Conservation (phyloP, 2,329 filamentous ascomycete genomes). For the Elsinoe arachidis region DNA sequence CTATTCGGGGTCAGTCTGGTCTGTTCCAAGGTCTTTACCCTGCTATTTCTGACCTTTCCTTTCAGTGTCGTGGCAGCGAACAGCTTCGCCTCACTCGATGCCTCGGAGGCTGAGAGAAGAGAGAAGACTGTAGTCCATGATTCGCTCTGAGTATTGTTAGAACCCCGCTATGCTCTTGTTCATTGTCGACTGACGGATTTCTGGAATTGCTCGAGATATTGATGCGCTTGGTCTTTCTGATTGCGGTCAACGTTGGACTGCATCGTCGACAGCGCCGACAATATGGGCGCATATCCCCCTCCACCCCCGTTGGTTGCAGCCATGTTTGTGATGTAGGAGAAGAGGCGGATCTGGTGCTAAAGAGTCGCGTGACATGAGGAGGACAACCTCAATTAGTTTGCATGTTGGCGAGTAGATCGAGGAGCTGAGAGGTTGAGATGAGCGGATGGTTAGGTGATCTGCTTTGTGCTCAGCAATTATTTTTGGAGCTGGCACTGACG, state of each 20-base stretch:
- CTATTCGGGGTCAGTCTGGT: constrained; percentile 41
- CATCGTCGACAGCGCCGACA: constrained; percentile 87
- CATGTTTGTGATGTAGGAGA: constrained; percentile 20
- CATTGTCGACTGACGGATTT: constrained; percentile 69
- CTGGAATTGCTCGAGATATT: constrained; percentile 89
- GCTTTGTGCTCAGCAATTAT: not conserved
- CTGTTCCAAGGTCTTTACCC: not conserved
- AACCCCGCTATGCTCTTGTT: constrained; percentile 14
- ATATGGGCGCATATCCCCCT: constrained; percentile 72
- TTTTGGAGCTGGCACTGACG: constrained; percentile 2
- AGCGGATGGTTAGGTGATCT: not conserved
- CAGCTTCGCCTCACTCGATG: constrained; percentile 76
- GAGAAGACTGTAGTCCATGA: constrained; percentile 85
- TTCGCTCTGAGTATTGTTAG: constrained; percentile 53
- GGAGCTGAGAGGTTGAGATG: not conserved
- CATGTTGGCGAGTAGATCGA: no score
- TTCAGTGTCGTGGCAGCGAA: constrained; percentile 96
- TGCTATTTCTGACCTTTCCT: constrained; percentile 65
- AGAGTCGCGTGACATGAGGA: constrained; percentile 1
- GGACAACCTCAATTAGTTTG: not conserved
- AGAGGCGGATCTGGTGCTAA: not conserved
- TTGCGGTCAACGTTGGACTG: constrained; percentile 69
- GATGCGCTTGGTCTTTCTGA: constrained; percentile 81
- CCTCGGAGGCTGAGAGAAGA: constrained; percentile 68
- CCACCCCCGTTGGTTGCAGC: constrained; percentile 46